phyloP scores from a whole-genome alignment of 352 stramenopile species.

The Phytophthora europaea region DNA sequence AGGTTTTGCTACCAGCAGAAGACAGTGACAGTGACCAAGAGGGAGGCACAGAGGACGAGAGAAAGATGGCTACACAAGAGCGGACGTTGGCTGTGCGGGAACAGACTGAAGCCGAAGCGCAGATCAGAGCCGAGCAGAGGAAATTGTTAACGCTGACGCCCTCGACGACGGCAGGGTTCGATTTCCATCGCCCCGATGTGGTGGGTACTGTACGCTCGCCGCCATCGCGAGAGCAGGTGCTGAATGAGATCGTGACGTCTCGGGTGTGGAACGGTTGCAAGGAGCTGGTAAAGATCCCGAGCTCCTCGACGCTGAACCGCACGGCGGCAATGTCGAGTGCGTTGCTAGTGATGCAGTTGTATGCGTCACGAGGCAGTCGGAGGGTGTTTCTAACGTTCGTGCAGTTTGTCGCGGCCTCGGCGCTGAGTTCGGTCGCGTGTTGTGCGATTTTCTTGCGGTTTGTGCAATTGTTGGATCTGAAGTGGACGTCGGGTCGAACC shows the following conservation, averaged over 20 bases:
- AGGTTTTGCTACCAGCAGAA: slow-evolving; percentile 55
- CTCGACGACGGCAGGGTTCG: slow-evolving; percentile 65
- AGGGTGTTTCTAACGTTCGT: slow-evolving; percentile 65
- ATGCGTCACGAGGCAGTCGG: slow-evolving; percentile 71
- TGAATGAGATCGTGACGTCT: slow-evolving; percentile 74
- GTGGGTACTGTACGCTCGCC: slow-evolving; percentile 33
- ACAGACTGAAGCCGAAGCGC: slow-evolving; percentile 5
- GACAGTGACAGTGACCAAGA: slow-evolving; percentile 24
- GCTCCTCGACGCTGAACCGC: slow-evolving; percentile 65
- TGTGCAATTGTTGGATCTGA: slow-evolving; percentile 56
- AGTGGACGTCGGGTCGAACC: slow-evolving; percentile 33
- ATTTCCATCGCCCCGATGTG: slow-evolving; percentile 64
- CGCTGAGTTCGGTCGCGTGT: slow-evolving; percentile 75
- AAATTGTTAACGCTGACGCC: slow-evolving; percentile 32
- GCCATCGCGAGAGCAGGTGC: slow-evolving; percentile 53
- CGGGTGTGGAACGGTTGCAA: slow-evolving; percentile 68
- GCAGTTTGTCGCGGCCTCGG: slow-evolving; percentile 67
- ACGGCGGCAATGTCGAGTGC: slow-evolving; percentile 78
- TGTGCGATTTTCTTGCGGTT: slow-evolving; percentile 63
- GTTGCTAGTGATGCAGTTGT: slow-evolving; percentile 80
- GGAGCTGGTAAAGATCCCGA: slow-evolving; percentile 70
- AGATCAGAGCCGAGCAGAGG: slow-evolving; percentile 12
- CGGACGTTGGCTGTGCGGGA: slow-evolving; percentile 8
- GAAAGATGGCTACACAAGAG: background rate
- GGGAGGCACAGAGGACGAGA: slow-evolving; percentile 6